Evolutionary conservation across 1,284 basidiomycete species (phyloP).

Genomic region (Pseudozyma thailandica): DNA sequence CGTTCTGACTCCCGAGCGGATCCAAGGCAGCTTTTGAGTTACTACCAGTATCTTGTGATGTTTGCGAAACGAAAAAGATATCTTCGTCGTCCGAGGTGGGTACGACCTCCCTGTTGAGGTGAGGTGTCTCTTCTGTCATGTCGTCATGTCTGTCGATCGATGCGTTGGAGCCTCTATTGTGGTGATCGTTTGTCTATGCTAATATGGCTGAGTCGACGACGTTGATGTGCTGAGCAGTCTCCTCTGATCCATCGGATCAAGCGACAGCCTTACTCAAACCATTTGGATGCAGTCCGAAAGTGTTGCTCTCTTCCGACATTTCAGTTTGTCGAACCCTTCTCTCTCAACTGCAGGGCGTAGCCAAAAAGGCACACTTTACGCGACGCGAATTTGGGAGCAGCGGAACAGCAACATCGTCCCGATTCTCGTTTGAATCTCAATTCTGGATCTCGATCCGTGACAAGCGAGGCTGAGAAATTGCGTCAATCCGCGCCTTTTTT

Average conservation of each 20-base stretch:
- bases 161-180: not conserved
- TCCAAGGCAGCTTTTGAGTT: conserved; percentile 2
- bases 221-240: not conserved
- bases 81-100: conserved; percentile 45
- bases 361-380: conserved; percentile 22
- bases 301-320: conserved; percentile 24
- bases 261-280: not conserved
- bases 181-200: too few relatives aligned
- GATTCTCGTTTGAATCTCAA: not conserved
- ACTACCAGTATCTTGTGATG: conserved; percentile 11
- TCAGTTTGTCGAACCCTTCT: not conserved
- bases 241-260: too few relatives aligned
- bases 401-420: conserved; percentile 13
- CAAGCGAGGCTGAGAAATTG: conserved; percentile 12
- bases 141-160: conserved; percentile 14
- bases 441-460: not conserved
- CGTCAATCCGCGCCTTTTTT: conserved; percentile 19
- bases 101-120: conserved; percentile 13
- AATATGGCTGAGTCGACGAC: not conserved
- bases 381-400: conserved; percentile 15
- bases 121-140: conserved; percentile 18
- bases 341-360: conserved; percentile 14
- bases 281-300: conserved; percentile 8
- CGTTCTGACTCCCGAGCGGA: not conserved
- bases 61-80: conserved; percentile 33